Evolutionary conservation across 2,329 filamentous ascomycete species (phyloP).

Genomic region (Fusarium sp.): DNA sequence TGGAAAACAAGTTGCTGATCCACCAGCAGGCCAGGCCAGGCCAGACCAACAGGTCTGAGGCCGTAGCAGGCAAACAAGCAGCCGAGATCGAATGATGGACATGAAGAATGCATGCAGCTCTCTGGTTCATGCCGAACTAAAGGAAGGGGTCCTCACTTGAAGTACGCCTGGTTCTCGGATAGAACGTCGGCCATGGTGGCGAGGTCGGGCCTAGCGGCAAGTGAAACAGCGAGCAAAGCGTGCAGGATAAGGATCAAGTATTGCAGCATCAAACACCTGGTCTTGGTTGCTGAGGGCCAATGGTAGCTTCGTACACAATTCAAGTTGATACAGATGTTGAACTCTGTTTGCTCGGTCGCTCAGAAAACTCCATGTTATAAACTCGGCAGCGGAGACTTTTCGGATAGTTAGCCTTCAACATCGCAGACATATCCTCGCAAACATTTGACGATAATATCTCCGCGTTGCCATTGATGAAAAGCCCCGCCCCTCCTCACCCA

Average conservation of each 20-base stretch:
- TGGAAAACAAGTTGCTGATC: constrained; percentile 8
- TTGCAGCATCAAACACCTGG: constrained; percentile 13
- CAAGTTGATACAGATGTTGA: constrained; percentile 3
- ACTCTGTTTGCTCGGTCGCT: neutral
- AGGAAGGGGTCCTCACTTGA: constrained; percentile 52
- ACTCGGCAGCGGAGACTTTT: constrained; percentile 48
- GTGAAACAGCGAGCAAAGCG: constrained; percentile 17
- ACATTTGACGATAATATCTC: constrained; percentile 37
- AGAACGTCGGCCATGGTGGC: constrained; percentile 48
- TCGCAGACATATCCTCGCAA: constrained; percentile 25
- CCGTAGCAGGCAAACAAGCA: neutral
- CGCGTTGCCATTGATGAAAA: constrained; percentile 4
- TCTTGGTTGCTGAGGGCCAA: constrained; percentile 4
- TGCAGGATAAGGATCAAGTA: constrained; percentile 16
- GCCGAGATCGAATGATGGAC: constrained; percentile 6
- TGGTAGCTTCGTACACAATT: constrained; percentile 11
- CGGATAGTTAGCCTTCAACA: constrained; percentile 38
- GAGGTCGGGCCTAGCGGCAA: constrained; percentile 43
- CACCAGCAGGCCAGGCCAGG: neutral
- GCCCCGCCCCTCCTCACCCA: constrained; percentile 19
- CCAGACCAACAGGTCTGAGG: neutral
- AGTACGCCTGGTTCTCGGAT: constrained; percentile 54
- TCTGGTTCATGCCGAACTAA: neutral
- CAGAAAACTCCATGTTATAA: constrained; percentile 29
- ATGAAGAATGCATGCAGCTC: neutral